A percentile compares a stretch with the other conserved stretches of the same genome.
phyloP scores from a whole-genome alignment of 345 rosid genomes.

The Eucalyptus marginata region DNA sequence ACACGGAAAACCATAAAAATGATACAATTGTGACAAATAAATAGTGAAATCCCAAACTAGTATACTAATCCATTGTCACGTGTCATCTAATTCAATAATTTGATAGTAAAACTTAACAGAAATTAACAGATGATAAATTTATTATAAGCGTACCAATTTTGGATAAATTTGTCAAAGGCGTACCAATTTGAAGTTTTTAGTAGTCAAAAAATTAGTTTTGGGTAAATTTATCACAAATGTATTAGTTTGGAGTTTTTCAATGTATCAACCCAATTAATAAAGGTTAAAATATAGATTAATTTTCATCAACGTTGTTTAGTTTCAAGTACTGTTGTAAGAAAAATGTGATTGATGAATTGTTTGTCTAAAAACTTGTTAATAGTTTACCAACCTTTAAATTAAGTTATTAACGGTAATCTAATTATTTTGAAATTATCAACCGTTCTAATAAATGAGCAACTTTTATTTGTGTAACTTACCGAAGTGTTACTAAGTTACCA shows the following conservation, averaged over 20 bases:
- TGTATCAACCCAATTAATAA: no score
- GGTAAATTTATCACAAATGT: no score
- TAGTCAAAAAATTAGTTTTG: no score
- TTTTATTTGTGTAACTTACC: not conserved
- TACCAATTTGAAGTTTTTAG: accelerated
- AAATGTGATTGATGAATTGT: not conserved
- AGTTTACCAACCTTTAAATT: not conserved
- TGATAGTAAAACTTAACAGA: no score
- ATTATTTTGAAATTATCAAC: not conserved
- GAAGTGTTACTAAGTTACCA: not conserved
- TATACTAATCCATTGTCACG: accelerated
- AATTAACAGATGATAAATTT: no score
- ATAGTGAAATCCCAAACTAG: no score
- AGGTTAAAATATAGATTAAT: not conserved
- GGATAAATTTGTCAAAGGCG: no score
- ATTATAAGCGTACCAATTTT: no score
- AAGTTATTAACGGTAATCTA: not conserved
- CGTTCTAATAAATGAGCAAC: not conserved
- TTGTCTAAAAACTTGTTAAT: not conserved
- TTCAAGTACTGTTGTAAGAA: not conserved
- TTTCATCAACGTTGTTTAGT: not conserved
- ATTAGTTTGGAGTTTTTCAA: accelerated
- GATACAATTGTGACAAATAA: no score
- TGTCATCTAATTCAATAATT: no score
- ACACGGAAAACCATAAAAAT: no score